These are phyloP conservation scores for Asterophora parasitica DNA, from an alignment of 768 basidiomycete species.

Conservation along the genomic window DNA sequence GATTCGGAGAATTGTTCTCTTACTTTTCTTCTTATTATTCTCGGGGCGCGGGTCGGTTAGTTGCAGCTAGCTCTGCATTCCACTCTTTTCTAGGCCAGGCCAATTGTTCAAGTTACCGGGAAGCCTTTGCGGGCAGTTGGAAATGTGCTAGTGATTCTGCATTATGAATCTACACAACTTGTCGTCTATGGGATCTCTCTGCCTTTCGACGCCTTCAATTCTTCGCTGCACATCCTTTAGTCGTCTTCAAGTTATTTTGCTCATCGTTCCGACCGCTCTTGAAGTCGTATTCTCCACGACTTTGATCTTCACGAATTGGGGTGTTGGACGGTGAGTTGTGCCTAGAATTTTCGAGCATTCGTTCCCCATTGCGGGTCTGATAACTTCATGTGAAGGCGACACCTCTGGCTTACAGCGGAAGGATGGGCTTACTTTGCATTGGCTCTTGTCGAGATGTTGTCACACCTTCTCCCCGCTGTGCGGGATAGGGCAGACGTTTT, in stretches of 20 bases:
- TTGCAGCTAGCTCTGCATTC: slow-evolving; percentile 45
- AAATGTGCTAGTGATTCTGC: slow-evolving; percentile 10
- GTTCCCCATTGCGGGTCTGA: background rate
- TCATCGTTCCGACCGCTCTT: slow-evolving; percentile 60
- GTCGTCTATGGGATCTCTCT: slow-evolving; percentile 48
- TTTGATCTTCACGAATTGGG: slow-evolving; percentile 46
- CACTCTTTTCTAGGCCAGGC: slow-evolving; percentile 36
- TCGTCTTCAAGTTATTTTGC: slow-evolving; percentile 36
- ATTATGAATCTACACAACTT: slow-evolving; percentile 8
- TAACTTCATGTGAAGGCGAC: slow-evolving; percentile 32
- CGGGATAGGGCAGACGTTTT: slow-evolving; percentile 42
- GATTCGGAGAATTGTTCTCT: background rate
- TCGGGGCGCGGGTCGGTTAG: slow-evolving; percentile 20
- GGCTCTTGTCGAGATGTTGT: slow-evolving; percentile 55
- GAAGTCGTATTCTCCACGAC: slow-evolving; percentile 57
- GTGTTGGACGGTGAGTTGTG: slow-evolving; percentile 43
- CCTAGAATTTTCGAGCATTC: background rate
- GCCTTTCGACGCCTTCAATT: slow-evolving; percentile 65
- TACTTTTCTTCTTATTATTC: slow-evolving; percentile 4
- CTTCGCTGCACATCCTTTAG: slow-evolving; percentile 64
- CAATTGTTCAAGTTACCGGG: slow-evolving; percentile 11
- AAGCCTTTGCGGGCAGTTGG: background rate
- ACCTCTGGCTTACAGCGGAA: slow-evolving; percentile 58
- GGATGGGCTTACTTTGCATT: slow-evolving; percentile 57
- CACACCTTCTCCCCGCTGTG: slow-evolving; percentile 49